These are phyloP conservation scores for Leccinum variicolor DNA, from an alignment of 768 basidiomycete species.

Conservation along the genomic window DNA sequence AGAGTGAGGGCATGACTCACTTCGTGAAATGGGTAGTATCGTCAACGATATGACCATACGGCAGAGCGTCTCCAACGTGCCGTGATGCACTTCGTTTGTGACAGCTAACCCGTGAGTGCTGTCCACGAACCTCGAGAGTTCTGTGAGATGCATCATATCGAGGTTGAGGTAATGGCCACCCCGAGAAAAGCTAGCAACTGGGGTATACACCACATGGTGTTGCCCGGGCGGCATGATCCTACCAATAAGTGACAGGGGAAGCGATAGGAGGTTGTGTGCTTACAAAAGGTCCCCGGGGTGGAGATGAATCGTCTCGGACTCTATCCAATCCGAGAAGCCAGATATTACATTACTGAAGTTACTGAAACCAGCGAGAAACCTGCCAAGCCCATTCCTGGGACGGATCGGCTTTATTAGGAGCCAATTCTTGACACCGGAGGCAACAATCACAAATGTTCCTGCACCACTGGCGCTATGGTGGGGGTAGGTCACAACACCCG, in stretches of 20 bases:
- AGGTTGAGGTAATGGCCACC: conserved; percentile 10
- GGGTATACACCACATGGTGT: conserved; percentile 6
- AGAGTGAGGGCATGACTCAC: neutral
- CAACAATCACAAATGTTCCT: neutral
- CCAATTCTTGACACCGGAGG: neutral
- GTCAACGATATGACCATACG: neutral
- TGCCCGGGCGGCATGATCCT: conserved; percentile 5
- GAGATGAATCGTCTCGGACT: neutral
- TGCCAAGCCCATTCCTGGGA: neutral
- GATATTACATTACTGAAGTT: neutral
- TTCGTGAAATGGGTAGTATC: neutral
- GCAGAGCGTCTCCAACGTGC: neutral
- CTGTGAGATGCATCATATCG: conserved; percentile 1
- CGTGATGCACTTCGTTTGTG: neutral
- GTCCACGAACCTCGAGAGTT: neutral
- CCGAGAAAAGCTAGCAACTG: neutral
- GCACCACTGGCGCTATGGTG: conserved; percentile 1
- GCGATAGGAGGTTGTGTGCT: neutral
- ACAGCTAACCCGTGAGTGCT: neutral
- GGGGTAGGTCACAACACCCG: neutral
- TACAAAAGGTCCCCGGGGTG: neutral
- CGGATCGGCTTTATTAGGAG: neutral
- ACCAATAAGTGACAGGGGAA: neutral
- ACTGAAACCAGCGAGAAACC: neutral
- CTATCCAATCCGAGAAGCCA: neutral